Evolutionary conservation across 306 rosid species (phyloP).

Genomic region (Rubus parviflorus): DNA sequence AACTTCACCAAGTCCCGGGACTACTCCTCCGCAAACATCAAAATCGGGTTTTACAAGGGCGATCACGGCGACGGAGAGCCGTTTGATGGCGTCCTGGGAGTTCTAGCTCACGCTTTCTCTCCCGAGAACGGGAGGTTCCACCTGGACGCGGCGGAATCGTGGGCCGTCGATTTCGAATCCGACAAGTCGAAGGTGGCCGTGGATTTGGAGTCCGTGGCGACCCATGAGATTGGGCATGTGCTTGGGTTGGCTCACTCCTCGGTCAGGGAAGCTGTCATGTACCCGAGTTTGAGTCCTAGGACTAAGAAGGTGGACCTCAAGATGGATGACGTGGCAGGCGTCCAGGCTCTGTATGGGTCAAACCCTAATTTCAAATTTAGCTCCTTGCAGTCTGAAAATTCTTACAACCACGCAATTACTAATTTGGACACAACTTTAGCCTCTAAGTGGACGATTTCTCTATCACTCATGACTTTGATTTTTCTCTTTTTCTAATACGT

Average conservation of each 20-base stretch:
- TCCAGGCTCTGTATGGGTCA: conserved; percentile 81
- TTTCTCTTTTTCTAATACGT: background rate
- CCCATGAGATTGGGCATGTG: conserved; percentile 96
- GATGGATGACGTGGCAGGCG: conserved; percentile 87
- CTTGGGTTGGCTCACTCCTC: conserved; percentile 82
- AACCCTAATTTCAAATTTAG: conserved; percentile 71
- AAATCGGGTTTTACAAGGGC: conserved; percentile 72
- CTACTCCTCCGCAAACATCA: conserved; percentile 59
- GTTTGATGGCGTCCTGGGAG: conserved; percentile 85
- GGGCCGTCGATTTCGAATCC: conserved; percentile 69
- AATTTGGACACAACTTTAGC: conserved; percentile 20
- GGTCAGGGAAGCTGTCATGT: conserved; percentile 83
- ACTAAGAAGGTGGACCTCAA: conserved; percentile 62
- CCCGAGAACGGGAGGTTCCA: conserved; percentile 89
- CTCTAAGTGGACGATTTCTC: conserved; percentile 29
- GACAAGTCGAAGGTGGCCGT: conserved; percentile 75
- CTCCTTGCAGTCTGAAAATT: conserved; percentile 52
- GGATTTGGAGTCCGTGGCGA: conserved; percentile 91
- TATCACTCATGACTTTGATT: conserved; percentile 26
- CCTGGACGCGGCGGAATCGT: conserved; percentile 75
- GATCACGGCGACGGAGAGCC: conserved; percentile 96
- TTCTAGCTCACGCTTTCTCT: conserved; percentile 87
- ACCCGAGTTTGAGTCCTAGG: conserved; percentile 80
- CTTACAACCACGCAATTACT: conserved; percentile 37
- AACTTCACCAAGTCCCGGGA: conserved; percentile 47